These are phyloP conservation scores for Xylaria sp. DNA, from an alignment of 2,329 filamentous ascomycete genomes.

Conservation along the genomic window DNA sequence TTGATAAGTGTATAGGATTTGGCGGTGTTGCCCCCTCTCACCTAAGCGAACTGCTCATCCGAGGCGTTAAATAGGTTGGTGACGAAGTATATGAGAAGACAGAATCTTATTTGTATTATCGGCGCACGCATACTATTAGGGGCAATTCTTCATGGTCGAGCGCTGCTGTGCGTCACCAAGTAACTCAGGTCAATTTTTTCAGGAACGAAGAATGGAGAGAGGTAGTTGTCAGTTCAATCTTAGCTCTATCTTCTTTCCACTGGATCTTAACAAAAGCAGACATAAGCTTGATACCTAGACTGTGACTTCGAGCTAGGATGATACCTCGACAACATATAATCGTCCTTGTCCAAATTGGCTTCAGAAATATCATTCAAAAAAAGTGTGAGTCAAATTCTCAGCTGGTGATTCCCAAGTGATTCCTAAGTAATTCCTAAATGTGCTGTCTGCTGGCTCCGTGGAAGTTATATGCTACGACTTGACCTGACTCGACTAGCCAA, in stretches of 20 bases:
- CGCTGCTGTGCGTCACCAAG: background rate
- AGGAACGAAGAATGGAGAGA: background rate
- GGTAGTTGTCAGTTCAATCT: background rate
- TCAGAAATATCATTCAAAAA: background rate
- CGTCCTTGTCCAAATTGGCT: background rate
- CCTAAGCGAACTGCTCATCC: no score
- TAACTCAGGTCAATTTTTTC: background rate
- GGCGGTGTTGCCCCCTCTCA: no score
- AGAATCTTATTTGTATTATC: no score
- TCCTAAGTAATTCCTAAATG: no score
- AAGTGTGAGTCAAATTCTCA: background rate
- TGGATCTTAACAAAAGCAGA: background rate
- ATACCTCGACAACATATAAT: background rate
- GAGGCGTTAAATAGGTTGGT: no score
- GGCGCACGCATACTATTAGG: no score
- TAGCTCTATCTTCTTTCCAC: background rate
- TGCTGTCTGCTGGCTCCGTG: background rate
- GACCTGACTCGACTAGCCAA: conserved; percentile 7
- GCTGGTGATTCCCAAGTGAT: background rate
- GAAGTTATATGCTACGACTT: background rate
- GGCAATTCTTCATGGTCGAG: no score
- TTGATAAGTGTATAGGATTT: no score
- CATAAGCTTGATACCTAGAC: background rate
- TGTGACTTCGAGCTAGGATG: background rate
- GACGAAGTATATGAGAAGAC: no score